Evolutionary conservation across 208 protist genomes (phyloP), one percentile per base, ranked within the genome.

Genomic region (Leishmania lainsoni): DNA sequence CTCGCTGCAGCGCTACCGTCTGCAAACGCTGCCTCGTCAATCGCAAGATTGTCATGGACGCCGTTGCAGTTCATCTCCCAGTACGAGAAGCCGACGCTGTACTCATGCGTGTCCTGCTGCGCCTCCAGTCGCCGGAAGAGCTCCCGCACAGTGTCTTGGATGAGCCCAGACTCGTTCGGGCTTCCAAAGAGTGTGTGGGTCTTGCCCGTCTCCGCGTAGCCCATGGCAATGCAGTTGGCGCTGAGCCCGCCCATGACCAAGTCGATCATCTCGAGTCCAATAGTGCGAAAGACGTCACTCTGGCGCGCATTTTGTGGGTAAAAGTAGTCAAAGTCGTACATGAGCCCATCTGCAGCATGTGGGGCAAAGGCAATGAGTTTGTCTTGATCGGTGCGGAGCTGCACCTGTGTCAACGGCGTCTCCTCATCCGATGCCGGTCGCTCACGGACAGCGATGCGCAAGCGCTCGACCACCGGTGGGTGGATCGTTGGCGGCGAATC

Each of bases 311-410:
- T 88, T 63, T 89, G 85, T 3, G 95, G 91, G 78, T 94, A 97
- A 79, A 91, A 96, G 84, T 96, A 98, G 83, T 98, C 95, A 63
- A 94, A 97, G 88, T 97, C 87, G 81, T 97, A 98, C 91, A 97
- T 92, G 49, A 97, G 87, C 42, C 94, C 95, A 75, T 94, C 87
- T 12, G 75, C 59, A 32, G 86, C 74, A 48, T 82, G 79, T 5
- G 93, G 93, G 0, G 91, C 83, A 73, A 95, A 97, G 61, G 94
- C 94, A 32, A 97, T 81, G 32, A 98, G 83, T 75, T 96, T 95
- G 63, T 95, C 91, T 51, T 94, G 89, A 45, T 95, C 83, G 3
- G 87, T 88, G 56, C 87, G 86, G 49, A 98, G 79, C 51, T 74
- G 54, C 39, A 98, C 85, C 70, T 95, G 89, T 8, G 94, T 86